phyloP scores from a whole-genome alignment of 2,329 filamentous ascomycete species.

The Cercospora sojina region DNA sequence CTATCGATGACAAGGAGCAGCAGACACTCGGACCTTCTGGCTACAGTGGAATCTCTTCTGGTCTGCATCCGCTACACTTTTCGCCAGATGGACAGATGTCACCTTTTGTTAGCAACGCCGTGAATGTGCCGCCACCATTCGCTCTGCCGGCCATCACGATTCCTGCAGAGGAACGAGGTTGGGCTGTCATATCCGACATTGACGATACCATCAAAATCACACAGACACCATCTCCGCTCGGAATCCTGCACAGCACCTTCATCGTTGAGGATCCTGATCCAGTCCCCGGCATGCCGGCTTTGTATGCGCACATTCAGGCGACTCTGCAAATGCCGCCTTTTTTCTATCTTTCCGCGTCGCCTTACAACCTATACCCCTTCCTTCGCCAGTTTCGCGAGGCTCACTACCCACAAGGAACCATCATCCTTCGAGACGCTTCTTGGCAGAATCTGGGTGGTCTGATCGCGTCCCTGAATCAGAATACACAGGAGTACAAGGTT shows the following conservation, averaged over 20 bases:
- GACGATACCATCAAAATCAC: conserved; percentile 97
- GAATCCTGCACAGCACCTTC: conserved; percentile 82
- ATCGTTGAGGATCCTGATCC: conserved; percentile 66
- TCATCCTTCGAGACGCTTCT: conserved; percentile 79
- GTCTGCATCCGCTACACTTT: conserved; percentile 34
- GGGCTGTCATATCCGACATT: conserved; percentile 83
- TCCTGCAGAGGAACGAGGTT: conserved; percentile 74
- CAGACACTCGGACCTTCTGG: conserved; percentile 39
- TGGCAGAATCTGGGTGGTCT: conserved; percentile 84
- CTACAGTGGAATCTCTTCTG: conserved; percentile 37
- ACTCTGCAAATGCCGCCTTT: conserved; percentile 65
- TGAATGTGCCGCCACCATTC: conserved; percentile 38
- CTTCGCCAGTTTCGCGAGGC: conserved; percentile 69
- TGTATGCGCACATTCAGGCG: conserved; percentile 67
- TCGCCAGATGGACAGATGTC: conserved; percentile 15
- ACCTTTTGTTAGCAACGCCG: conserved; percentile 26
- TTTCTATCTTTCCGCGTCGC: conserved; percentile 92
- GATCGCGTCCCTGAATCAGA: conserved; percentile 73
- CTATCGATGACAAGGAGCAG: conserved; percentile 50
- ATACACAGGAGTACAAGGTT: conserved; percentile 83
- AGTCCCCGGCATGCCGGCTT: conserved; percentile 76
- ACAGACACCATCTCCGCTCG: conserved; percentile 72
- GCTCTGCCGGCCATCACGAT: conserved; percentile 63
- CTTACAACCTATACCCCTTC: conserved; percentile 92
- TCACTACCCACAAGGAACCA: conserved; percentile 72